Base-by-base conservation (phyloP, 176 grass and related monocot genomes). In the Ampelocalamus luodianensis region DNA sequence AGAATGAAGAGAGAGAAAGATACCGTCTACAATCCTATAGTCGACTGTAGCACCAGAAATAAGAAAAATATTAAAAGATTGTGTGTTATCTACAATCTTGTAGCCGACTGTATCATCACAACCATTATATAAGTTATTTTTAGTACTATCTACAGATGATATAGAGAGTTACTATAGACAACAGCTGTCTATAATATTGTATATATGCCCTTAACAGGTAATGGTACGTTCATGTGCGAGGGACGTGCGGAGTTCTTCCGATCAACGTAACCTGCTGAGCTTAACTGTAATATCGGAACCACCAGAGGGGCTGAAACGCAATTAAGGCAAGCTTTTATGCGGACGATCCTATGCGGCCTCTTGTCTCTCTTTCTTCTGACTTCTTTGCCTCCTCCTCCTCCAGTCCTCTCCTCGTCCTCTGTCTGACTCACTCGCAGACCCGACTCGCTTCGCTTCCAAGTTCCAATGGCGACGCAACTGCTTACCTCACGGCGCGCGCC, bases 361-460 rank as follows among this genome's bases (percentile, higher is more conserved):
- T 2, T 60, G 38, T 11, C 43, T 24, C 71, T 85, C 86, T 83
- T 54, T 79, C 89, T 65, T 90, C 85, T 84, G 89, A 87, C 90
- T 83, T 92, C 73, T 24, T 50, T 65, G 27, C 50, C 24, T 39
- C 62, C 26, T 39, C 62, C 26, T 65, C 68, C 72, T 66, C 13
- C 51, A 39, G 70, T 60, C 85, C 54, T 85, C 44, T 55, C 68
- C 86, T 85, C 82, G 71, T 68, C 45, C 55, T 56, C 58, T 20
- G 38, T 34, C 1, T 2, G 2, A 3, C 32, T 46, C 78, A 74
- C 68, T 86, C 70, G 50, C 70, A 71, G 83, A 72, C 84, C 76
- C 10, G 82, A 14, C 70, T 85, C 65, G 89, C 86, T 85, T 91
- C 71, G 90, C 86, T 78, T 85, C 79, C 84, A 87, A 87, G 88